Base-by-base conservation (phyloP, 2,329 filamentous ascomycete genomes). In the Cladophialophora psammophila region DNA sequence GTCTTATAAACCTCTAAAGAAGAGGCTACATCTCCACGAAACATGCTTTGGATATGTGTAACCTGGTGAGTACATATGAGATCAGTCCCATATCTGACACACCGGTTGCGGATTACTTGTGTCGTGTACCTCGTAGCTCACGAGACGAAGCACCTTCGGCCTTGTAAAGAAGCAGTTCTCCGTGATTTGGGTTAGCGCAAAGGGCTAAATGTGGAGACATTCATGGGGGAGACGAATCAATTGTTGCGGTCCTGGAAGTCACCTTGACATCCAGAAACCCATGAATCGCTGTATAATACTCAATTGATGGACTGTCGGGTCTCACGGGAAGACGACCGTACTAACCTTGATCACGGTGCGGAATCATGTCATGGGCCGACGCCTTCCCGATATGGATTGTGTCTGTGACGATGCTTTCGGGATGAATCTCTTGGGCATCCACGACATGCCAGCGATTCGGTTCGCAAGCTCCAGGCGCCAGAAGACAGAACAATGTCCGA, bases 101-200 rank as follows among this genome's bases (percentile, higher is more conserved):
- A 26, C 20, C 45, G 20, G 18, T 13, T 3, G 26, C 18, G 26
- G 26, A 26, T 26, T 26, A 26, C 26, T 26, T 26, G 2, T 26
- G 26, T 26, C 18, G 10, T 31, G 1, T 31, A 31, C 40, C n/a
- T 15, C n/a, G 38, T 5, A 15, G 6, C n/a, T 3, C 12, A 42
- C 45, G 45, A 50, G 45, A 50, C 5, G 45, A 50, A 10, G 45
- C 10, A 9, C 45, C 20, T 12, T 31, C 45, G 45, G 45, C 3
- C 45, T 26, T 50, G 4, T 50, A 5, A 5, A 50, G 8, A 6
- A 50, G 18, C 45, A 50, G 4, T 50, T 50, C 45, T 50, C 45
- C 45, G 45, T 50, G 45, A 50, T 50, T 50, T 26, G 45, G 45
- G 45, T 50, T 50, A 50, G 45, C 5, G 45, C 20, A 6, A 26